Conservation (phyloP, 768 basidiomycete genomes). For the Tylopilus subfusipes region DNA sequence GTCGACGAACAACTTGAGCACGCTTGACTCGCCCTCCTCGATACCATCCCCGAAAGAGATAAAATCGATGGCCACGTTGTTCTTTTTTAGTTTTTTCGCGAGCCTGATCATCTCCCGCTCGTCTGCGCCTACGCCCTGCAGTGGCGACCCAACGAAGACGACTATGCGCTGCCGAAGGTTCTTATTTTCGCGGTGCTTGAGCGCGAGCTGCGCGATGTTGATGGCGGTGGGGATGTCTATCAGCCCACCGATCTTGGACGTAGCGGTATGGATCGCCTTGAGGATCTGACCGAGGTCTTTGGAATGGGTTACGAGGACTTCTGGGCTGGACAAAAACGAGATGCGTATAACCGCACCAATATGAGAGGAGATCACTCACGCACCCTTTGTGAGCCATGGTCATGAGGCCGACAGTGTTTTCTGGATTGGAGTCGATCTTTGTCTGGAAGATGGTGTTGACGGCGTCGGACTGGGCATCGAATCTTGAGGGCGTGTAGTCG, state of each 20-base stretch:
- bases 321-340: slow-evolving; percentile 54
- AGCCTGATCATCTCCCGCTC: slow-evolving; percentile 81
- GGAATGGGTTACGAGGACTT: slow-evolving; percentile 94
- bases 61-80: slow-evolving; percentile 94
- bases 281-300: slow-evolving; percentile 93
- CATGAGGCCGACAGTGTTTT: slow-evolving; percentile 97
- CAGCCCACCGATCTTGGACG: slow-evolving; percentile 71
- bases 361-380: slow-evolving; percentile 24
- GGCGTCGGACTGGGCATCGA: slow-evolving; percentile 89
- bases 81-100: slow-evolving; percentile 98
- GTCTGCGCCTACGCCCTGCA: slow-evolving; percentile 65
- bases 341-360: background rate
- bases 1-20: slow-evolving; percentile 81
- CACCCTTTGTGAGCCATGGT: slow-evolving; percentile 97
- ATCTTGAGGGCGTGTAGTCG: slow-evolving; percentile 83
- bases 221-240: slow-evolving; percentile 90
- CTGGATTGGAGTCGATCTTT: slow-evolving; percentile 94
- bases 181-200: slow-evolving; percentile 98
- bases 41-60: slow-evolving; percentile 89
- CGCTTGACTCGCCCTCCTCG: slow-evolving; percentile 61
- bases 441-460: slow-evolving; percentile 86
- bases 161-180: slow-evolving; percentile 95
- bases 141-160: slow-evolving; percentile 88
- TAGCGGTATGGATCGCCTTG: slow-evolving; percentile 66
- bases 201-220: slow-evolving; percentile 89